A percentile compares a stretch with the other conserved stretches of the same genome.
phyloP scores from a whole-genome alignment of 2,329 filamentous ascomycete species.

The Aspergillus clavatus region DNA sequence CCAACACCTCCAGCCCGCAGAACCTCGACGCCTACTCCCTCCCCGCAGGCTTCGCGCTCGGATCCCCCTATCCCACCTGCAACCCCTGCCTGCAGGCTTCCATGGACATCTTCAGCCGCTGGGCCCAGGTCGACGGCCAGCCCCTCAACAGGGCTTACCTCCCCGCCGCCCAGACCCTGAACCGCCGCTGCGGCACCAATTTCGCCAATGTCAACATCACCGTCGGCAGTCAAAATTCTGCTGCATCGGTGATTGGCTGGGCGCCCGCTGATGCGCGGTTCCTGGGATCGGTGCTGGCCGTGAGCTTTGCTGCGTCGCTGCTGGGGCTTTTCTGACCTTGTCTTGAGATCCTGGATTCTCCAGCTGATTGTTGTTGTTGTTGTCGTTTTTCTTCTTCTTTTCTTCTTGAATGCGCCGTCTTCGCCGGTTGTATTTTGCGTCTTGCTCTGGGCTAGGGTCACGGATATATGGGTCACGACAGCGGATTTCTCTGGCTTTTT shows the following conservation, averaged over 20 bases:
- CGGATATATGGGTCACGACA: slow-evolving; percentile 24
- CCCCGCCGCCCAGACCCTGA: slow-evolving; percentile 66
- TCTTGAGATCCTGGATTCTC: no score
- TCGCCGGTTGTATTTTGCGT: slow-evolving; percentile 1
- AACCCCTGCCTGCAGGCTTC: slow-evolving; percentile 69
- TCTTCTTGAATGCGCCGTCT: neutral
- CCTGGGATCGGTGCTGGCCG: slow-evolving; percentile 3
- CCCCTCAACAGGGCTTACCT: slow-evolving; percentile 66
- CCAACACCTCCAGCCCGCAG: slow-evolving; percentile 64
- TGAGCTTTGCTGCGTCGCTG: slow-evolving; percentile 7
- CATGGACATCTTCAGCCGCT: slow-evolving; percentile 73
- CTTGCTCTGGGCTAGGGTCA: slow-evolving; percentile 7
- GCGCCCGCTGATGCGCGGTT: slow-evolving; percentile 1
- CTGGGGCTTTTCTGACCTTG: slow-evolving; percentile 8
- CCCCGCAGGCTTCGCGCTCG: slow-evolving; percentile 69
- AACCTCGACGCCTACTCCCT: slow-evolving; percentile 83
- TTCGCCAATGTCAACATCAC: slow-evolving; percentile 51
- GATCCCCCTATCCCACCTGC: slow-evolving; percentile 68
- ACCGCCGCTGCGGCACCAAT: slow-evolving; percentile 55
- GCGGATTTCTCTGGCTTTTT: slow-evolving; percentile 16
- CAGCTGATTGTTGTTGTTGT: no score
- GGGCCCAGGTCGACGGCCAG: slow-evolving; percentile 61
- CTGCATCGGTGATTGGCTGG: neutral
- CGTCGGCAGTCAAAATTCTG: slow-evolving; percentile 18
- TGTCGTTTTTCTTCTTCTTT: neutral